Base-by-base conservation (phyloP, 2,329 filamentous ascomycete species). In the Cladorrhinum sp. region DNA sequence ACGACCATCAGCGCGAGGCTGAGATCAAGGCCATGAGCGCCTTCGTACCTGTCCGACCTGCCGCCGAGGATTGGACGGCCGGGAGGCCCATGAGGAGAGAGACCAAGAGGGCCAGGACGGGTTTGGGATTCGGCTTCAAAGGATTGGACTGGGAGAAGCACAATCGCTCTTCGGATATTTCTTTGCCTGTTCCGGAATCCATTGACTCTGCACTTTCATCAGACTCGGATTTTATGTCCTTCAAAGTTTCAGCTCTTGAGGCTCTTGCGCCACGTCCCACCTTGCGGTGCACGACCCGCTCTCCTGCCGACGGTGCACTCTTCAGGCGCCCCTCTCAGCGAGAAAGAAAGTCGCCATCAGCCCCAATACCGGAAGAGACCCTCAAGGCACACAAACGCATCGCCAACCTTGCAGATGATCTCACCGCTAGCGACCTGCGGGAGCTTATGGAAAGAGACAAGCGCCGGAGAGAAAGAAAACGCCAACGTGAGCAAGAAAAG, bases 361-460 rank as follows among this genome's bases (percentile, higher is more conserved):
- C 79, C 66, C 75, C 81, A n/a, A 84, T 87, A 16, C 80, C 84
- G 0, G 85, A 91, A 63, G 86, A 85, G 39, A 80, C 77, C 0
- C 70, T 87, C 26, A 86, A 81, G 65, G 82, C 82, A 2, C 84
- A 85, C 67, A 86, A 88, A 75, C 76, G 85, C 69, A 75, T 90
- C 72, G 76, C 91, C 76, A 77, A 90, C 74, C 76, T 98, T 50
- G 95, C 92, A 21, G 90, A 98, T 71, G 89, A 91, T 62, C 80
- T 99, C 58, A 91, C 92, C 74, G 90, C 95, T 2, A 86, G 89
- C 57, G 93, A 92, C 67, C 74, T 99, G 42, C 85, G 94, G 61
- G 90, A 96, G 71, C 80, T 98, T 28, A 89, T 99, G 84, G 95
- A 99, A 69, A 82, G 95, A 62, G 95, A 99, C 70, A 83, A 88